Base-by-base conservation (phyloP, 768 basidiomycete species). In the Xanthoconium purpureum region DNA sequence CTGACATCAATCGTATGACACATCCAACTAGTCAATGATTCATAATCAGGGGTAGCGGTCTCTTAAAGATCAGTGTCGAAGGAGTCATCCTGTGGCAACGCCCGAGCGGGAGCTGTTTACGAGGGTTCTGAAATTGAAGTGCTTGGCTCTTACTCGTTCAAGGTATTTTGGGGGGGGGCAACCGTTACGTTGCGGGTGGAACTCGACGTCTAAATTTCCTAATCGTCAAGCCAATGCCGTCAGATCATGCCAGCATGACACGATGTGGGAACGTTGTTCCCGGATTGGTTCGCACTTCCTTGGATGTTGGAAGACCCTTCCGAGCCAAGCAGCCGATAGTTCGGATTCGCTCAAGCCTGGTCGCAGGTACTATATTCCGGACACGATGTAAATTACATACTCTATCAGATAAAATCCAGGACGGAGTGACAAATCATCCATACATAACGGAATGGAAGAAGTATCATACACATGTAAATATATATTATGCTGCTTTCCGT, bases 341-440 rank as follows among this genome's bases (percentile, higher is more conserved):
- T 36, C 47, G 36, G 18, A 39, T 38, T 17, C 24, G 24, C 24
- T 24, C 37, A 20, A 30, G 33, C 45, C 15, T 32, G n/a, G 24
- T 24, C 24, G 24, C 24, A 24, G 24, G 24, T n/a, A 58, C 47
- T 55, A 58, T 56, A 55, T 62, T 52, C 48, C 14, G 9, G 36
- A 52, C 61, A 58, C 63, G 62, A 47, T 53, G 52, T 66, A 59
- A 55, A 59, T 68, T 71, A 71, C 66, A 68, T 59, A 68, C 24
- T 66, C 58, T 63, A 69, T 60, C 61, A 60, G 59, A 68, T 66
- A 57, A 54, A 52, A 59, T 44, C 57, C 47, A 55, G 53, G 42
- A 43, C 11, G 8, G 49, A 45, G 56, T 64, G 63, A 69, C 59
- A 62, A 58, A 69, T 62, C 6, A 65, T 65, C 65, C 68, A 65